Evolutionary conservation across 1,284 basidiomycete species (phyloP).

Genomic region (Boletus hoseneyae): DNA sequence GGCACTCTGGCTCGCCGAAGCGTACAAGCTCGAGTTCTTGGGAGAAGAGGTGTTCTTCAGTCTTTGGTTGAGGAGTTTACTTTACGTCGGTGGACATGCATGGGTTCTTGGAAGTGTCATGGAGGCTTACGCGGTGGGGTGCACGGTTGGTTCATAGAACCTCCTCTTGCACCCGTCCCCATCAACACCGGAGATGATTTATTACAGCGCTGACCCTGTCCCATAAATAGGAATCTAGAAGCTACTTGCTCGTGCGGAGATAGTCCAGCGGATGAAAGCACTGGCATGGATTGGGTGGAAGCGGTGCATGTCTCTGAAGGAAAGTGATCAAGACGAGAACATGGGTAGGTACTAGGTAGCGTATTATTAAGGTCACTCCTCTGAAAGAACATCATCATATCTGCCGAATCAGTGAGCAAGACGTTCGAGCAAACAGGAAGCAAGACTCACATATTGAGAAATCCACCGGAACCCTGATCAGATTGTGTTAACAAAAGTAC

Average conservation of each 20-base stretch:
- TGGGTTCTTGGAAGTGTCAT: slow-evolving; percentile 73
- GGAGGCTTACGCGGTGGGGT: slow-evolving; percentile 39
- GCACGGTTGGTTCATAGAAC: background rate
- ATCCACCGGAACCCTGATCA: slow-evolving; percentile 89
- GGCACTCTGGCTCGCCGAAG: slow-evolving; percentile 81
- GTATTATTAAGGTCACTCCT: slow-evolving; percentile 18
- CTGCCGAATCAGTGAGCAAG: slow-evolving; percentile 20
- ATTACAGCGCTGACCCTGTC: slow-evolving; percentile 2
- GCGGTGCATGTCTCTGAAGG: slow-evolving; percentile 10
- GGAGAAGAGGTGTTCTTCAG: slow-evolving; percentile 68
- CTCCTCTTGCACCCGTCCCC: background rate
- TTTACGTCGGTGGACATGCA: slow-evolving; percentile 71
- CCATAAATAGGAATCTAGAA: slow-evolving; percentile 27
- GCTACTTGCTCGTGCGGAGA: slow-evolving; percentile 14
- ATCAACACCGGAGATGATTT: background rate
- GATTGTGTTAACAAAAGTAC: slow-evolving; percentile 4
- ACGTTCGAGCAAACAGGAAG: background rate
- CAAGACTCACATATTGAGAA: slow-evolving; percentile 83
- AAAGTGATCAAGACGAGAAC: slow-evolving; percentile 14
- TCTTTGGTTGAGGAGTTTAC: slow-evolving; percentile 77
- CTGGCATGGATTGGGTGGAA: slow-evolving; percentile 17
- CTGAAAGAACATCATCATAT: slow-evolving; percentile 25
- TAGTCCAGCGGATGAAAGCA: slow-evolving; percentile 12
- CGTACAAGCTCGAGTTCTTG: slow-evolving; percentile 87
- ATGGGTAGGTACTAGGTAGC: slow-evolving; percentile 24